Evolutionary conservation across 306 rosid genomes (phyloP).

Genomic region (Castanospermum australe): DNA sequence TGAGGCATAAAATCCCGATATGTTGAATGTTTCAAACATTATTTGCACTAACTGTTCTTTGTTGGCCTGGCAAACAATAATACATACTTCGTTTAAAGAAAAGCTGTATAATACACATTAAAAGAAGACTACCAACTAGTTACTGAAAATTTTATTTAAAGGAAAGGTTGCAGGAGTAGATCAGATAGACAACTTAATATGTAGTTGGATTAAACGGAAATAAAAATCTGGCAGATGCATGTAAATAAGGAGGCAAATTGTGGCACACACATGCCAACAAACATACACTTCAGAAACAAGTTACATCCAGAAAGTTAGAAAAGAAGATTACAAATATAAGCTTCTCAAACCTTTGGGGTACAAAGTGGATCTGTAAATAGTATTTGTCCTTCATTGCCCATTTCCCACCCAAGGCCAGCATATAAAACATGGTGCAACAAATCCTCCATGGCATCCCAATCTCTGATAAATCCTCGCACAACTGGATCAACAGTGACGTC

Average conservation of each 20-base stretch:
- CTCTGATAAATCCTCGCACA: conserved; percentile 69
- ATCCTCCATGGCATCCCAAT: conserved; percentile 99
- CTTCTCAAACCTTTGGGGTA: conserved; percentile 78
- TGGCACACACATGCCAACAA: not conserved
- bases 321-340: not conserved
- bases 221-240: not conserved
- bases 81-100: not conserved
- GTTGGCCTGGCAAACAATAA: conserved; percentile 56
- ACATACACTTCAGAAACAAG: not conserved
- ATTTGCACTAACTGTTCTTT: conserved; percentile 93
- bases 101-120: not conserved
- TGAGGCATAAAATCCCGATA: conserved; percentile 96
- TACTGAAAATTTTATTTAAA: conserved; percentile 2
- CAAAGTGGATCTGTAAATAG: conserved; percentile 91
- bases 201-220: not conserved
- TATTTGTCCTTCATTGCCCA: conserved; percentile 95
- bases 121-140: conserved; percentile 1
- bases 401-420: conserved; percentile 97
- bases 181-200: not conserved
- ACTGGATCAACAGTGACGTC: conserved; percentile 71
- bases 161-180: not conserved
- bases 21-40: conserved; percentile 93
- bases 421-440: conserved; percentile 82
- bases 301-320: not conserved
- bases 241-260: no score